phyloP scores from a whole-genome alignment of 2,329 filamentous ascomycete species.

The Nannizziopsis arthrosporioides region DNA sequence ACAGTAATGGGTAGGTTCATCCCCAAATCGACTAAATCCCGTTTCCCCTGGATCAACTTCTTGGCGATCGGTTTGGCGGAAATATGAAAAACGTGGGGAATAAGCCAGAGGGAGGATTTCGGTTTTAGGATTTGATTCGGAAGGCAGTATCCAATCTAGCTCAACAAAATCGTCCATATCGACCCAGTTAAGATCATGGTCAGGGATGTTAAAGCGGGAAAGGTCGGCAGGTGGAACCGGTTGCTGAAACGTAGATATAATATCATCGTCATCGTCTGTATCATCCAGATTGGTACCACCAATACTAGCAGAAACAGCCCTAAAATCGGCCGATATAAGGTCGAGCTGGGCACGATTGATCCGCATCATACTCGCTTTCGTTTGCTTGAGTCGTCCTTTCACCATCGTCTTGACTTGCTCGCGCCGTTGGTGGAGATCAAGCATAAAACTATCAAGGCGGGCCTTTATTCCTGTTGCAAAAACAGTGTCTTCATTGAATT shows the following conservation, averaged over 20 bases:
- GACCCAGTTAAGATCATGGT: constrained; percentile 92
- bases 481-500: constrained; percentile 64
- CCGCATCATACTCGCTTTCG: constrained; percentile 81
- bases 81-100: constrained; percentile 92
- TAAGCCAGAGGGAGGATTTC: constrained; percentile 87
- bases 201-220: constrained; percentile 86
- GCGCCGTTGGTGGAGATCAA: constrained; percentile 85
- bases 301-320: constrained; percentile 85
- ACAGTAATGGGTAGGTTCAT: constrained; percentile 87
- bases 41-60: constrained; percentile 63
- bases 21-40: constrained; percentile 77
- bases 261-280: constrained; percentile 55
- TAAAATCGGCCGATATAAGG: constrained; percentile 78
- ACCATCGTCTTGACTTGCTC: constrained; percentile 81
- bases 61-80: constrained; percentile 87
- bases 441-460: constrained; percentile 89
- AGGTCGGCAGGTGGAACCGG: constrained; percentile 47
- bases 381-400: constrained; percentile 62
- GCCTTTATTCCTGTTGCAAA: constrained; percentile 95
- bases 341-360: constrained; percentile 92
- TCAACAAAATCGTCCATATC: constrained; percentile 99
- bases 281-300: constrained; percentile 67
- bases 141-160: constrained; percentile 86
- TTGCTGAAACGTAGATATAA: constrained; percentile 45
- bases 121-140: constrained; percentile 80